Base-by-base conservation (phyloP, 768 basidiomycete genomes). In the Leccinum obscurum region DNA sequence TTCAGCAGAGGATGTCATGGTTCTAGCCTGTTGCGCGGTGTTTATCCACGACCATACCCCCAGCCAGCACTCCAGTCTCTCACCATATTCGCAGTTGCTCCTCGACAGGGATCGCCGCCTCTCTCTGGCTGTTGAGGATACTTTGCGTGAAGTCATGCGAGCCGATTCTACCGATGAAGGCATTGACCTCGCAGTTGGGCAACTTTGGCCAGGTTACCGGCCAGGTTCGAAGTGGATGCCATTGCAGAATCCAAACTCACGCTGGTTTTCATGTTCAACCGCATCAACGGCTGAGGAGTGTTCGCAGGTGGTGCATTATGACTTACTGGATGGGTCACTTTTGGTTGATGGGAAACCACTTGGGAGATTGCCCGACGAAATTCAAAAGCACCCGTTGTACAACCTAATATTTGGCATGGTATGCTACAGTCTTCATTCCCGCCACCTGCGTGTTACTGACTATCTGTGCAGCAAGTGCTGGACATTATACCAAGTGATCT, bases 101-200 rank as follows among this genome's bases (percentile, higher is more conserved):
- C 61, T 73, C 17, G 67, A 71, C n/a, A 68, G 76, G 17, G 70
- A 78, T 46, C 57, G 66, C 17, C 69, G 75, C 14, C 56, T 76
- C 28, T 67, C 77, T 6, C 57, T 71, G 24, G 53, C 26, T 6
- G 44, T 78, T 3, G 67, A 72, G 57, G 22, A 50, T 4, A 15
- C 56, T 13, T 5, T 70, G 9, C 39, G 49, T 0, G 30, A 51
- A 22, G n/a, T 54, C 20, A 62, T 65, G 15, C 55, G 35, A 22
- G 56, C 57, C 1, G 60, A 55, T 9, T 22, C 22, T 22, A 2
- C 22, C 22, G 3, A 14, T 37, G 24, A 28, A 26, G 72, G 68
- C 4, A 49, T 74, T 4, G 54, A 74, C 52, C 57, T 53, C 30
- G 72, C 72, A 0, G 4, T 74, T 3, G 1, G 14, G 17, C 34